phyloP scores from a whole-genome alignment of 2,329 filamentous ascomycete species.

The Aspergillus aculeatinus region DNA sequence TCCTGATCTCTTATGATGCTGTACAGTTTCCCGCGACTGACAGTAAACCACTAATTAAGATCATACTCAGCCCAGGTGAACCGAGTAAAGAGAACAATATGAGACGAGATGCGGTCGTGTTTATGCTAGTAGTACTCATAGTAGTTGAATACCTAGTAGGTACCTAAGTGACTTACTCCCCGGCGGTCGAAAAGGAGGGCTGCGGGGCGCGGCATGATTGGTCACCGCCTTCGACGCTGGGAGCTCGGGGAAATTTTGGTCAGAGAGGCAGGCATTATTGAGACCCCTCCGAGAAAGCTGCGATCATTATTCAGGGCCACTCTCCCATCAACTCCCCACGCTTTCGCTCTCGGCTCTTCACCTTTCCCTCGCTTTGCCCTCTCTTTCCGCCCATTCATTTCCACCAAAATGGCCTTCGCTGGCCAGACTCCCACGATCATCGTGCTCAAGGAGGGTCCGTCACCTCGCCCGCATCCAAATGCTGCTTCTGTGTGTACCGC shows the following conservation, averaged over 20 bases:
- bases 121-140: too few species aligned
- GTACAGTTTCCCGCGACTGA: too few species aligned
- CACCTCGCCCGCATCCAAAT: slow-evolving; percentile 27
- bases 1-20: too few species aligned
- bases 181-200: slow-evolving; percentile 12
- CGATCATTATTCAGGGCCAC: slow-evolving; percentile 25
- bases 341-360: slow-evolving; percentile 4
- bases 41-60: too few species aligned
- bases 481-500: slow-evolving; percentile 18
- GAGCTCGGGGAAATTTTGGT: slow-evolving; percentile 46
- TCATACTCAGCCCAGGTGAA: too few species aligned
- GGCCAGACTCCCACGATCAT: slow-evolving; percentile 97
- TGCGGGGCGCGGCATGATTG: slow-evolving; percentile 30
- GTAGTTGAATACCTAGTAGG: too few species aligned
- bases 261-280: slow-evolving; percentile 28
- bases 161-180: background rate
- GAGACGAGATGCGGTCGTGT: too few species aligned
- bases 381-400: slow-evolving; percentile 20
- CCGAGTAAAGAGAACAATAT: too few species aligned
- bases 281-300: slow-evolving; percentile 30
- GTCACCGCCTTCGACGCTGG: slow-evolving; percentile 35
- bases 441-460: slow-evolving; percentile 92
- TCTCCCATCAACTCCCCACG: slow-evolving; percentile 23
- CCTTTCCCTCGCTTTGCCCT: slow-evolving; percentile 15
- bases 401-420: slow-evolving; percentile 80